Conservation (phyloP, 495 filamentous ascomycete species). For the Letharia lupina region DNA sequence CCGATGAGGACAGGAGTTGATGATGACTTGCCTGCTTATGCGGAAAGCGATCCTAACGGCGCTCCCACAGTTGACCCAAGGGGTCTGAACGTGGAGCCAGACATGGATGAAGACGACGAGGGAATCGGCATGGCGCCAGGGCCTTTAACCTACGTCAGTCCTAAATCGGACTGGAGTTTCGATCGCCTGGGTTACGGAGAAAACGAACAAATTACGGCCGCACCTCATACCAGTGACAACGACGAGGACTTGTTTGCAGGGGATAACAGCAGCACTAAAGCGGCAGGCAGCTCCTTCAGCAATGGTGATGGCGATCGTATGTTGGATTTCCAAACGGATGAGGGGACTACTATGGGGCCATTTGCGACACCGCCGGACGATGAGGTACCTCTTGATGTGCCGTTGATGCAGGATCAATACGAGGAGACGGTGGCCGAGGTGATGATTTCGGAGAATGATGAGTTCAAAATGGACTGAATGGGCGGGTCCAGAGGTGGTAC, state of each 20-base stretch:
- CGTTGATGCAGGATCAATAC: slow-evolving; percentile 33
- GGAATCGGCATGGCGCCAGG: slow-evolving; percentile 21
- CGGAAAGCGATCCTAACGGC: slow-evolving; percentile 25
- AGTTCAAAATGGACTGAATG: slow-evolving; percentile 9
- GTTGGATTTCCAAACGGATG: slow-evolving; percentile 28
- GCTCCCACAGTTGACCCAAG: slow-evolving; percentile 21
- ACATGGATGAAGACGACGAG: slow-evolving; percentile 31
- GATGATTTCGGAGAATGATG: slow-evolving; percentile 31
- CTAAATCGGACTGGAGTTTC: slow-evolving; percentile 34
- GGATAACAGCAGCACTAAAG: slow-evolving; percentile 38
- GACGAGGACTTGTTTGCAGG: slow-evolving; percentile 33
- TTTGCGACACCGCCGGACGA: slow-evolving; percentile 29
- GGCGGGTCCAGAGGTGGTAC: neutral
- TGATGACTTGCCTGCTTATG: slow-evolving; percentile 22
- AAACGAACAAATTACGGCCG: slow-evolving; percentile 30
- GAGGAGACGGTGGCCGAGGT: slow-evolving; percentile 42
- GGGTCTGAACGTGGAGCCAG: slow-evolving; percentile 31
- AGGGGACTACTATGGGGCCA: slow-evolving; percentile 23
- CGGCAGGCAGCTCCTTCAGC: slow-evolving; percentile 37
- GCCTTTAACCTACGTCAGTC: slow-evolving; percentile 26
- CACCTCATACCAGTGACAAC: slow-evolving; percentile 24
- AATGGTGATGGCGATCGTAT: slow-evolving; percentile 34
- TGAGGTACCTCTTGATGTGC: slow-evolving; percentile 33
- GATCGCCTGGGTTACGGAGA: slow-evolving; percentile 23
- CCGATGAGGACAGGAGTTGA: slow-evolving; percentile 19